These are phyloP conservation scores for Hydrangea macrophylla DNA, from an alignment of 148 eudicot species.

Conservation along the genomic window DNA sequence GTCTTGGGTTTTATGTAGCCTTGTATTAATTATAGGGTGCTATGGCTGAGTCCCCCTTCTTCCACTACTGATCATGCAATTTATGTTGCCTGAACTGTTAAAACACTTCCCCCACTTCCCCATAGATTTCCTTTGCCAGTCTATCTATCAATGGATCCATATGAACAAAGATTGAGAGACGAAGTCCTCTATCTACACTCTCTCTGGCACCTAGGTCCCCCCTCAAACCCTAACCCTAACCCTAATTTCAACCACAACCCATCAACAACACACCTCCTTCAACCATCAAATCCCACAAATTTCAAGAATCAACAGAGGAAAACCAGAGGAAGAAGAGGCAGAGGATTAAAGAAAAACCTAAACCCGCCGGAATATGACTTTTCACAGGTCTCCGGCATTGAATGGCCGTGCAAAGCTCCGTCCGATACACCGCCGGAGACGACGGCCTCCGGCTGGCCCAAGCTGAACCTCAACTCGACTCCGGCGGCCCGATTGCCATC, in stretches of 20 bases:
- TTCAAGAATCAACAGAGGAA: conserved; percentile 25
- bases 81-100: too few species aligned
- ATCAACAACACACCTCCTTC: conserved; percentile 5
- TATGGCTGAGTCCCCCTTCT: too few species aligned
- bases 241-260: conserved; percentile 15
- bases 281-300: conserved; percentile 16
- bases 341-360: background rate
- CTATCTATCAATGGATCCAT: conserved; percentile 33
- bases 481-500: conserved; percentile 26
- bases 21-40: too few species aligned
- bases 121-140: background rate
- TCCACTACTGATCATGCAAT: too few species aligned
- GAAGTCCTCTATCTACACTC: conserved; percentile 80
- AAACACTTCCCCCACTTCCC: too few species aligned
- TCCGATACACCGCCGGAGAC: conserved; percentile 12
- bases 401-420: conserved; percentile 50
- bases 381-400: conserved; percentile 30
- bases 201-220: conserved; percentile 71
- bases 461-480: conserved; percentile 11
- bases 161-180: conserved; percentile 45
- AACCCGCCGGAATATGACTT: background rate
- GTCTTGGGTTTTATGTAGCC: too few species aligned
- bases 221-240: conserved; percentile 28
- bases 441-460: conserved; percentile 37
- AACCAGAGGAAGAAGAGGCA: background rate